Base-by-base conservation (phyloP, 371 early-diverging fungal species). In the Lichtheimia ornata region DNA sequence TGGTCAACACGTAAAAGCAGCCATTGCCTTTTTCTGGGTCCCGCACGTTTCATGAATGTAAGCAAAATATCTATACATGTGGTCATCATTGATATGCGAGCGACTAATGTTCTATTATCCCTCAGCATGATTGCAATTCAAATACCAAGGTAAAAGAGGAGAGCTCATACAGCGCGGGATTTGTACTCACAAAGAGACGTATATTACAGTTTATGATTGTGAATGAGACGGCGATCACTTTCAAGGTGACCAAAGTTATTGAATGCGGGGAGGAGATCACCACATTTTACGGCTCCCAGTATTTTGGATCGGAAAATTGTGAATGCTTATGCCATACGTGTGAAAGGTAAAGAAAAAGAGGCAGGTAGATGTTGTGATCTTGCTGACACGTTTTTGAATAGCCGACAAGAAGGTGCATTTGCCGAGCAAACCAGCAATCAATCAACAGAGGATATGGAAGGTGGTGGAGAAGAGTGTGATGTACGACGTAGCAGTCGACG, bases 1-100 rank as follows among this genome's bases (percentile, higher is more conserved):
- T 91, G 83, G 73, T 90, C 92, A 24, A 83, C 85, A 18, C 80
- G 89, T 40, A 79, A 84, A 49, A 84, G 84, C 15, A 73, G 80
- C 61, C 87, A 85, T 70, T 92, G 92, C 56, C 69, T 96, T 25
- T 91, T 96, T 55, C 76, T 95, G 17, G 97, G 97, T 7, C 97
- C 97, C 22, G 97, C 94, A 1, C 85, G 97, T 7, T 97, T 97
- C 72, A 91, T 93, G 22, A 97, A 97, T 66, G 79, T 80, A 76
- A 64, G 71, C 43, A 11, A 13, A 27, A 2, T 1, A 22, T 22
- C 11, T 9, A 0, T 47, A 18, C 17, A 22, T 47, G 2, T 47
- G 12, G 15, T 20, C n/a, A n/a, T n/a, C n/a, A n/a, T 47, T 47
- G 20, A 47, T 47, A 5, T 4, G 13, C 5, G 22, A 22, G 11